These are phyloP conservation scores for Trypanosoma brucei DNA, from an alignment of 208 protist genomes.

Conservation along the genomic window DNA sequence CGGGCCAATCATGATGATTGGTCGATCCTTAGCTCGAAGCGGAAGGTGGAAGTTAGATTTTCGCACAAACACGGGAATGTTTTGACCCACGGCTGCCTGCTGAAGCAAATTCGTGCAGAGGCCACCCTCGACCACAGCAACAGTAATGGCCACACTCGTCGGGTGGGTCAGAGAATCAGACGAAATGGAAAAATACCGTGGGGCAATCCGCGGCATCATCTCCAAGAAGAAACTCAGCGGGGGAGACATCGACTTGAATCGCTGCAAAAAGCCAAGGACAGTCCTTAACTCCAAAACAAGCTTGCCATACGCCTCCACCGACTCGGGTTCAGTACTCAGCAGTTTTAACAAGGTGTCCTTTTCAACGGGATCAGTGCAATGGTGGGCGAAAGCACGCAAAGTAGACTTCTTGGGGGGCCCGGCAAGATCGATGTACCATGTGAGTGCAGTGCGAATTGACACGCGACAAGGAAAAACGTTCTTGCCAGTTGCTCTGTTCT, in stretches of 20 bases:
- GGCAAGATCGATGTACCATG: conserved; percentile 89
- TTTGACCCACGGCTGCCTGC: conserved; percentile 44
- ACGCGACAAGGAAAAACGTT: conserved; percentile 84
- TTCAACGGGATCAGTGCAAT: conserved; percentile 62
- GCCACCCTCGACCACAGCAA: conserved; percentile 87
- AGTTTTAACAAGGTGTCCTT: conserved; percentile 75
- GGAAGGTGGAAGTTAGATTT: conserved; percentile 92
- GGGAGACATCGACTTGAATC: conserved; percentile 73
- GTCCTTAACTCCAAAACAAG: conserved; percentile 69
- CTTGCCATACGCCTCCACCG: conserved; percentile 69
- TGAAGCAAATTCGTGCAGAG: conserved; percentile 90
- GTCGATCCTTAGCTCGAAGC: conserved; percentile 62
- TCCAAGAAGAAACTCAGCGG: conserved; percentile 87
- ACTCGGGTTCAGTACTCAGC: conserved; percentile 60
- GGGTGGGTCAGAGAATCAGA: conserved; percentile 81
- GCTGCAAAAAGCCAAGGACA: conserved; percentile 73
- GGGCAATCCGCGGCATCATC: conserved; percentile 90
- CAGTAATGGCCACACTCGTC: conserved; percentile 72
- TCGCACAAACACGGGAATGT: conserved; percentile 88
- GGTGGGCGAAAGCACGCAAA: conserved; percentile 86
- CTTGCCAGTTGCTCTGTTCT: conserved; percentile 83
- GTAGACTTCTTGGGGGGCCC: conserved; percentile 86
- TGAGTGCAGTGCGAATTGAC: conserved; percentile 72
- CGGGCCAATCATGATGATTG: conserved; percentile 93
- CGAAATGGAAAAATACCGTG: conserved; percentile 96